These are phyloP conservation scores for Saussurea involucrata DNA, from an alignment of 129 eudicot species.

Conservation along the genomic window DNA sequence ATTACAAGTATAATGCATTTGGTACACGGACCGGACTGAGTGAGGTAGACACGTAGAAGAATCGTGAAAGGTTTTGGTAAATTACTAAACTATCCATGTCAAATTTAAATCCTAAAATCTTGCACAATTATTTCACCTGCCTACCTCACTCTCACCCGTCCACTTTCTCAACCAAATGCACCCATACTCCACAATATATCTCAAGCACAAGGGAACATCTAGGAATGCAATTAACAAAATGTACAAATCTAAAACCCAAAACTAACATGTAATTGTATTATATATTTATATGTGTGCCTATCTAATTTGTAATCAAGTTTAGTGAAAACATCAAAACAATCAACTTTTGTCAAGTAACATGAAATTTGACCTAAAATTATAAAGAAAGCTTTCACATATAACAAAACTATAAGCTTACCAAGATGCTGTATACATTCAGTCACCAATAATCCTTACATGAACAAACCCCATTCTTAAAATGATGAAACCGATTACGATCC, in stretches of 20 bases:
- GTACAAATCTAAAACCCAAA: background rate
- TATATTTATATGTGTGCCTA: background rate
- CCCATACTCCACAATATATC: too few species aligned
- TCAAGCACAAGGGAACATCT: too few species aligned
- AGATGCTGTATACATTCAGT: constrained; percentile 14
- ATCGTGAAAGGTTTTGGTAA: background rate
- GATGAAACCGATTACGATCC: constrained; percentile 53
- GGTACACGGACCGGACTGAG: background rate
- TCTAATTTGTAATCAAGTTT: background rate
- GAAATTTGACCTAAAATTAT: too few species aligned
- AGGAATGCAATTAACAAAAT: too few species aligned
- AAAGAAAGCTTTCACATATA: too few species aligned
- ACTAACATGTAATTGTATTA: background rate
- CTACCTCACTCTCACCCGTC: too few species aligned
- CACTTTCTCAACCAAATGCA: too few species aligned
- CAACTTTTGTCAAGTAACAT: background rate
- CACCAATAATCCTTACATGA: constrained; percentile 59
- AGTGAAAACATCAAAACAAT: background rate
- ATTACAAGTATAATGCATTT: background rate
- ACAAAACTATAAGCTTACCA: background rate
- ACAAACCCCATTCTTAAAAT: constrained; percentile 46
- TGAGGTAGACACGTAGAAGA: background rate
- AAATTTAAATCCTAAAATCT: too few species aligned
- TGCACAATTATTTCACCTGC: too few species aligned
- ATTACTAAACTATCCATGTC: too few species aligned